Percentiles rank a stretch among this genome's conserved stretches.
Evolutionary conservation across 768 basidiomycete species (phyloP).

Genomic region (Russula griseocarnosa): DNA sequence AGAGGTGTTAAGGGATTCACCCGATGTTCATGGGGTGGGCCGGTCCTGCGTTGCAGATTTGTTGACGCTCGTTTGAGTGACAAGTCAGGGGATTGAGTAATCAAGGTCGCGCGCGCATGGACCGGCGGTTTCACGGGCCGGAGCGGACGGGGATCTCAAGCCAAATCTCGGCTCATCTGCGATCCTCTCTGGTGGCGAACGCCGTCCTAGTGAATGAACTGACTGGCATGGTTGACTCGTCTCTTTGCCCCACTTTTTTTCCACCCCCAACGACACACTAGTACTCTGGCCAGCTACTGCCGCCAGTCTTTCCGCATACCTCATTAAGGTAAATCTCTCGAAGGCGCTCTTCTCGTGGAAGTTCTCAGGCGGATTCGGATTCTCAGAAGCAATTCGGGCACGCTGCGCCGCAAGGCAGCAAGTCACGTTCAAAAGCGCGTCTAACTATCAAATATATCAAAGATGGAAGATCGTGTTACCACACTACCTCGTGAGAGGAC

Average conservation of each 20-base stretch:
- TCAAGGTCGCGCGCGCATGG: background rate
- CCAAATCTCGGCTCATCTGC: slow-evolving; percentile 8
- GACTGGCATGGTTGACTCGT: background rate
- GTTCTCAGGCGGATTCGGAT: background rate
- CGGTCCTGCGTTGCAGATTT: too few relatives aligned
- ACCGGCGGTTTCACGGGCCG: background rate
- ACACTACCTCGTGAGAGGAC: slow-evolving; percentile 1
- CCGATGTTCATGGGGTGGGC: background rate
- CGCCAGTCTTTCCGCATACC: background rate
- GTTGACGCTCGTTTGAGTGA: too few relatives aligned
- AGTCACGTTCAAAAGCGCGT: slow-evolving; percentile 8
- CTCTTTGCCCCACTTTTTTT: background rate
- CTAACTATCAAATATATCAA: slow-evolving; percentile 7
- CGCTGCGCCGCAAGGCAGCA: slow-evolving; percentile 16
- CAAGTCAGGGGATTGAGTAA: background rate
- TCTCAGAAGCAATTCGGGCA: slow-evolving; percentile 14
- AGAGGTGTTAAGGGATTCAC: background rate
- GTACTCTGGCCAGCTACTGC: background rate
- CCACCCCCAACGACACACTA: background rate
- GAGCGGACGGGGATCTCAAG: slow-evolving; percentile 9
- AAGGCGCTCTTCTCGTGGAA: background rate
- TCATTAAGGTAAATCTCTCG: slow-evolving; percentile 5
- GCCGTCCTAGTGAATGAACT: slow-evolving; percentile 1
- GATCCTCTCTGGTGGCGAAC: background rate
- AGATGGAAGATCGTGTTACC: slow-evolving; percentile 3